Evolutionary conservation across 768 basidiomycete species (phyloP).

Genomic region (Gyrodon lividus): DNA sequence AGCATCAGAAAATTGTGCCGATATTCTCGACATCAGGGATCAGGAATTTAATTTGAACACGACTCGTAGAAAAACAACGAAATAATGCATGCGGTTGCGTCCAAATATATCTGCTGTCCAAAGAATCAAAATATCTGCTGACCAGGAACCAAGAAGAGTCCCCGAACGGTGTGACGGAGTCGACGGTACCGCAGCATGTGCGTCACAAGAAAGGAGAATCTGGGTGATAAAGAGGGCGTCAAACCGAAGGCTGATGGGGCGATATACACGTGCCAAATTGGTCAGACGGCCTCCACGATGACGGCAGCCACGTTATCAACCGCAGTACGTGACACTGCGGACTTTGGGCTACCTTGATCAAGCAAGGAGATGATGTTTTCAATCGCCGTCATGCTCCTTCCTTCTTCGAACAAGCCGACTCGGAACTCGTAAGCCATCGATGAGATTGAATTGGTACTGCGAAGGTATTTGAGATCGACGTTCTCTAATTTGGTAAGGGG

Average conservation of each 20-base stretch:
- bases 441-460: constrained; percentile 22
- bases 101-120: neutral
- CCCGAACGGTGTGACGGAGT: neutral
- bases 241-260: neutral
- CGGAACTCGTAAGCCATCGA: constrained; percentile 28
- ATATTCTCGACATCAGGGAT: no score
- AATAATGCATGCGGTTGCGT: no score
- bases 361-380: constrained; percentile 28
- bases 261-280: neutral
- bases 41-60: neutral
- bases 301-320: neutral
- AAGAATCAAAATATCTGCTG: neutral
- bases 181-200: neutral
- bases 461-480: constrained; percentile 10
- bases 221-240: neutral
- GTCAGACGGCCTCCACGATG: constrained; percentile 10
- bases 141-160: neutral
- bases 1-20: no score
- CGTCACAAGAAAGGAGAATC: neutral
- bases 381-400: constrained; percentile 22
- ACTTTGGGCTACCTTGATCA: constrained; percentile 25
- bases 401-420: constrained; percentile 25
- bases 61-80: no score
- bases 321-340: neutral
- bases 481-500: constrained; percentile 17